Evolutionary conservation across 2,329 filamentous ascomycete species (phyloP).

Genomic region (Fusarium mangiferae): DNA sequence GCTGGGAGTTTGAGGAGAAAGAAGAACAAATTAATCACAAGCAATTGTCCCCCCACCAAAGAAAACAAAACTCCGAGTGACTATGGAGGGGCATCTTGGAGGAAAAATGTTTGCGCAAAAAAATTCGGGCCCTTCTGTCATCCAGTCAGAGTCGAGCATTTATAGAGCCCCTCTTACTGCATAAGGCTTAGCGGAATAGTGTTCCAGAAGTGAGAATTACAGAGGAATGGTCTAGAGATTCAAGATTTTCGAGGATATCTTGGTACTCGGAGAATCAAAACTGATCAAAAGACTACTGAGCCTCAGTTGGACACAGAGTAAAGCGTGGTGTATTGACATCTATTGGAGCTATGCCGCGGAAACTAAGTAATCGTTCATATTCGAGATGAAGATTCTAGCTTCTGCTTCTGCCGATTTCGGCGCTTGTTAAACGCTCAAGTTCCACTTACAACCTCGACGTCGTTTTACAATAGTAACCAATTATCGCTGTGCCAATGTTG

Average conservation of each 20-base stretch:
- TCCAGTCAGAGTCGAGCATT: constrained; percentile 29
- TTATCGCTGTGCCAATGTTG: not conserved
- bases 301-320: not conserved
- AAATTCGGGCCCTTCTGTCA: constrained; percentile 37
- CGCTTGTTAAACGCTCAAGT: constrained; percentile 1
- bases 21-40: constrained; percentile 21
- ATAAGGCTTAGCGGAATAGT: constrained; percentile 40
- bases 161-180: constrained; percentile 48
- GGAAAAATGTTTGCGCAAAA: constrained; percentile 37
- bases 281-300: no score
- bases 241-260: not conserved
- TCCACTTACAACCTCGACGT: constrained; percentile 7
- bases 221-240: not conserved
- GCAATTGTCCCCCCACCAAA: constrained; percentile 32
- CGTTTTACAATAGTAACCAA: not conserved
- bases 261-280: not conserved
- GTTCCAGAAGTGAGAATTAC: not conserved
- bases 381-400: not conserved
- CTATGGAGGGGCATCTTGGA: constrained; percentile 40
- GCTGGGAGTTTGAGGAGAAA: constrained; percentile 23
- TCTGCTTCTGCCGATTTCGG: constrained; percentile 19
- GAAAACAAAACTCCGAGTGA: constrained; percentile 27
- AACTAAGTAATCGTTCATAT: not conserved
- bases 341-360: no score
- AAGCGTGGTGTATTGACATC: not conserved